Evolutionary conservation across 2,329 filamentous ascomycete genomes (phyloP), one percentile per base, ranked within the genome.

Genomic region (Neobulgaria alba): DNA sequence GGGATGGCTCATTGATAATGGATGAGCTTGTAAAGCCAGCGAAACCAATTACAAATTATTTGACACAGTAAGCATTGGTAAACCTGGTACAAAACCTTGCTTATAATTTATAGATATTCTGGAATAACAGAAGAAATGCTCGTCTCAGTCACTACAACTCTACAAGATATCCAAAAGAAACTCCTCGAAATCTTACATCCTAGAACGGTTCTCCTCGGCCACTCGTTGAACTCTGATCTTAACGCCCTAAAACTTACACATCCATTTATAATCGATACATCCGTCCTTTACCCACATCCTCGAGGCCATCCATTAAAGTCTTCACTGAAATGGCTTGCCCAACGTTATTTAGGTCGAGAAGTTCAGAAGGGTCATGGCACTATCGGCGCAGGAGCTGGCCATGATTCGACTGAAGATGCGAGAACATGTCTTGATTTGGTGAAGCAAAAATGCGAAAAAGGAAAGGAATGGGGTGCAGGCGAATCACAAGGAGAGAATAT

Each of bases 391-490:
- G 69, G 71, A 12, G 60, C 60, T 12, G 92, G 92, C 12, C 92
- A 98, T 60, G 82, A 96, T 68, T 92, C 85, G 43, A 74, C 95
- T 48, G 92, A 98, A 62, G 92, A 98, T 61, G 88, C 92, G 10
- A 80, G 75, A 50, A 88, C 92, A 2, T 93, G 88, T 49, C 78
- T 98, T 10, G 89, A 96, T 55, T 79, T 98, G 2, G 79, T 96
- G 35, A 94, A 92, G 63, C 82, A 90, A 58, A 98, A 98, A 62
- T 95, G 90, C 61, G 89, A 96, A 61, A 92, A 85, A 63, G 92
- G 92, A 30, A 85, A 84, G 49, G 64, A 70, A 17, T 98, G 89
- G 85, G 92, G 87, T 26, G 82, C 82, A 0, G 77, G 77, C 36
- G 87, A 94, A 32, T 73, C 79, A 2, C 80, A 79, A 33, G 81